Evolutionary conservation across 768 basidiomycete species (phyloP).

Genomic region (Rhodotorula diobovata): DNA sequence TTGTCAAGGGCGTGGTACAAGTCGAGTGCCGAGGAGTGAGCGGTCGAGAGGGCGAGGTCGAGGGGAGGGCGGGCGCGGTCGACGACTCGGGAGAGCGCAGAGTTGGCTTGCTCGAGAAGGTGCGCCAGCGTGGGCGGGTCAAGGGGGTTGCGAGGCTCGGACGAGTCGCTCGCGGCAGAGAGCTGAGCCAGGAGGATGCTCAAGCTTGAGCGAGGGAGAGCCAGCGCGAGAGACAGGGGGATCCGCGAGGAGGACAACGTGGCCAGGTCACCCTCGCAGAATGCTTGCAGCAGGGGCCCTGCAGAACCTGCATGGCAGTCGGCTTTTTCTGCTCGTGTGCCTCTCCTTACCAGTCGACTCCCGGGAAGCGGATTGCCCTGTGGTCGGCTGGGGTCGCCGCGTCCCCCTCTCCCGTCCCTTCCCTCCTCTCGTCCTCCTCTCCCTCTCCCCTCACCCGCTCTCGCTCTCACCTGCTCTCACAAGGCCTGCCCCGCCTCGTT

Average conservation of each 20-base stretch:
- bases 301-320: too few species aligned
- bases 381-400: too few species aligned
- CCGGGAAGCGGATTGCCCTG: too few species aligned
- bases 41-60: neutral
- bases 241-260: too few species aligned
- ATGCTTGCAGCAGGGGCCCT: too few species aligned
- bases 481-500: neutral
- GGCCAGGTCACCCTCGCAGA: too few species aligned
- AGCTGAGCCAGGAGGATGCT: neutral
- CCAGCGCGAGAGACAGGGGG: too few species aligned
- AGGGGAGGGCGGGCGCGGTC: neutral
- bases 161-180: too few species aligned
- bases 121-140: conserved; percentile 1
- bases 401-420: too few species aligned
- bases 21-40: neutral
- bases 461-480: neutral
- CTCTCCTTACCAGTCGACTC: too few species aligned
- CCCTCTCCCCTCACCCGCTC: neutral
- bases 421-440: neutral
- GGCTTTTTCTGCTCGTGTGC: too few species aligned
- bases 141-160: neutral
- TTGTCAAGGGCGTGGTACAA: neutral
- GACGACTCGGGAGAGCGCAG: neutral
- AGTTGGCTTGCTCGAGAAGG: neutral
- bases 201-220: too few species aligned